A percentile compares a stretch with the other conserved stretches of the same genome.
Evolutionary conservation across 176 grass and related monocot species (phyloP).

Genomic region (Dactylis glomerata): DNA sequence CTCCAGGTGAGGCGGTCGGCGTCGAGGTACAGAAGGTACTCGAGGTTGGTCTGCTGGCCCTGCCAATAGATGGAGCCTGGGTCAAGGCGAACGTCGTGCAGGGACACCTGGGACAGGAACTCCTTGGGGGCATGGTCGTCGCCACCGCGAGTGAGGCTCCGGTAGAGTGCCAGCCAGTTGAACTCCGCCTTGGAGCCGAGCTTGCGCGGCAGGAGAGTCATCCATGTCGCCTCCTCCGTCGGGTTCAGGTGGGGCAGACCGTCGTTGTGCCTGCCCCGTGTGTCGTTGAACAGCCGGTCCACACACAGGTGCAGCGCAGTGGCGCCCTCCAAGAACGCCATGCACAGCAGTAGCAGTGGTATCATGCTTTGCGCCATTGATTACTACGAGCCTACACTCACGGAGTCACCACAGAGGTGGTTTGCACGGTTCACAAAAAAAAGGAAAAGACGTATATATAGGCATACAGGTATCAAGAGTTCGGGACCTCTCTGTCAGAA

Average conservation of each 20-base stretch:
- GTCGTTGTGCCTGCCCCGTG: conserved; percentile 17
- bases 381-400: not conserved
- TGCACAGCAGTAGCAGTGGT: not conserved
- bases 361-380: conserved; percentile 14
- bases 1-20: conserved; percentile 60
- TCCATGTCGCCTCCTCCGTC: conserved; percentile 66
- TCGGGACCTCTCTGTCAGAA: not conserved
- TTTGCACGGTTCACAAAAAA: not conserved
- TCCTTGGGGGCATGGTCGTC: not conserved
- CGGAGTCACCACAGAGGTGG: not conserved
- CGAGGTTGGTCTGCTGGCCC: conserved; percentile 60
- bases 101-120: conserved; percentile 40
- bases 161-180: conserved; percentile 67
- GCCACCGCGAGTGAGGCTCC: conserved; percentile 29
- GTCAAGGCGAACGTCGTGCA: conserved; percentile 41
- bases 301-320: conserved; percentile 39
- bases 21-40: conserved; percentile 70
- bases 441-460: not conserved
- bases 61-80: conserved; percentile 39
- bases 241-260: conserved; percentile 55
- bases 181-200: conserved; percentile 27
- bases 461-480: not conserved
- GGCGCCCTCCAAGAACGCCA: conserved; percentile 6
- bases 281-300: conserved; percentile 41
- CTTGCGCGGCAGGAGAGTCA: conserved; percentile 56